Evolutionary conservation across 495 filamentous ascomycete genomes (phyloP), one percentile per base, ranked within the genome.

Genomic region (Aspergillus bridgeri): DNA sequence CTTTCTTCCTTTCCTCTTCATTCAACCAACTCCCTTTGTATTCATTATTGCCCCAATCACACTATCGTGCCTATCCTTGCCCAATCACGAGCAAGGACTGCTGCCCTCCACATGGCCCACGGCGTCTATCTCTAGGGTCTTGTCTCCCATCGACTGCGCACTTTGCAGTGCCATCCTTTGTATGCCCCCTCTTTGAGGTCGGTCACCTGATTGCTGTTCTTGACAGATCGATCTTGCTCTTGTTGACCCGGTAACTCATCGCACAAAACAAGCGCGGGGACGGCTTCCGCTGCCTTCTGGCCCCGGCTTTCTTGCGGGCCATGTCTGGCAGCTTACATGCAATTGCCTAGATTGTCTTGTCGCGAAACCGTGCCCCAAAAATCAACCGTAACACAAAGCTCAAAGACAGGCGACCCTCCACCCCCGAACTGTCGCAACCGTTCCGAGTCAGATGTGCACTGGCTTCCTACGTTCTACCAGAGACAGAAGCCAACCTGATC

Each of bases 31-130:
- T 38, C 3, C 13, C 24, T 29, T 38, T 54, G 42, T 48, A 27
- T 24, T 51, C 22, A 1, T 20, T n/a, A n/a, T 23, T 20, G 9
- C 25, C 11, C 21, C 29, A 23, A 42, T 52, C 6, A 42, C 7
- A 0, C 23, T 20, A 42, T 52, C 24, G 25, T n/a, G 2, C 20
- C 7, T 23, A 18, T 21, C 21, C 21, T 13, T 8, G 29, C 45
- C 44, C 33, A 54, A 45, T n/a, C 23, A 18, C 23, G 42, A 47
- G 3, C 42, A 27, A 20, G n/a, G 17, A 42, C 42, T n/a, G 21
- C 21, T 45, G 3, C 33, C 33, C 50, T 23, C 50, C 50, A 52
- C 42, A 52, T 52, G 50, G 50, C 50, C 50, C 27, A 21, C 29
- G 27, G 23, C 6, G 21, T 17, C 24, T 19, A 50, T 27, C 48